Evolutionary conservation across 2,329 filamentous ascomycete species (phyloP).

Genomic region (Hortaea werneckii): DNA sequence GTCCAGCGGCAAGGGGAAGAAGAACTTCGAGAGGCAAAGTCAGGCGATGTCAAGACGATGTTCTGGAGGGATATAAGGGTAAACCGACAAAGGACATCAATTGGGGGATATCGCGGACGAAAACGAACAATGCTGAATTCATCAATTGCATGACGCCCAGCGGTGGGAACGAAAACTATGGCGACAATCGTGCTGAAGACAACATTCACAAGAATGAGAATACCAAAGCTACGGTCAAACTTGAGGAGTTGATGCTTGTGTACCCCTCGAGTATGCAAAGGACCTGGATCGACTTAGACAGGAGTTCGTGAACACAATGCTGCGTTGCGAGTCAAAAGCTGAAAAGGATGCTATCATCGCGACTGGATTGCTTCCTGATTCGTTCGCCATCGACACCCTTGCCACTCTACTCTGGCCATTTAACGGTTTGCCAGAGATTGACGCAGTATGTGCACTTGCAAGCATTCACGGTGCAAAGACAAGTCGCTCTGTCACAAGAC

Average conservation of each 20-base stretch:
- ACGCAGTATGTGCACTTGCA: constrained; percentile 28
- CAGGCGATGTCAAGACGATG: constrained; percentile 29
- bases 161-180: constrained; percentile 8
- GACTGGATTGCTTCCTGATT: constrained; percentile 32
- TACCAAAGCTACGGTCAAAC: constrained; percentile 27
- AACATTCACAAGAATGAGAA: constrained; percentile 21
- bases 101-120: constrained; percentile 33
- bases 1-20: constrained; percentile 37
- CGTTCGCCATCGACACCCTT: constrained; percentile 25
- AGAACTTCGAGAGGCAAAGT: constrained; percentile 34
- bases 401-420: constrained; percentile 29
- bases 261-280: constrained; percentile 27
- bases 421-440: constrained; percentile 27
- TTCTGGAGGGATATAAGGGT: constrained; percentile 36
- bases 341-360: constrained; percentile 34
- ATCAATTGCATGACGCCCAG: constrained; percentile 27
- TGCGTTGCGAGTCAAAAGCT: constrained; percentile 33
- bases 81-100: constrained; percentile 31
- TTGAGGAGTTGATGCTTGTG: constrained; percentile 33
- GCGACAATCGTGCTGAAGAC: constrained; percentile 21
- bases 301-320: constrained; percentile 34
- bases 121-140: constrained; percentile 34
- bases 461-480: constrained; percentile 38
- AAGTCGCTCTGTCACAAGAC: constrained; percentile 30
- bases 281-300: constrained; percentile 26